A percentile compares a stretch with the other conserved stretches of the same genome.
These are phyloP conservation scores for Auxenochlorella pyrenoidosa DNA, from an alignment of 139 green algal genomes.

Conservation along the genomic window DNA sequence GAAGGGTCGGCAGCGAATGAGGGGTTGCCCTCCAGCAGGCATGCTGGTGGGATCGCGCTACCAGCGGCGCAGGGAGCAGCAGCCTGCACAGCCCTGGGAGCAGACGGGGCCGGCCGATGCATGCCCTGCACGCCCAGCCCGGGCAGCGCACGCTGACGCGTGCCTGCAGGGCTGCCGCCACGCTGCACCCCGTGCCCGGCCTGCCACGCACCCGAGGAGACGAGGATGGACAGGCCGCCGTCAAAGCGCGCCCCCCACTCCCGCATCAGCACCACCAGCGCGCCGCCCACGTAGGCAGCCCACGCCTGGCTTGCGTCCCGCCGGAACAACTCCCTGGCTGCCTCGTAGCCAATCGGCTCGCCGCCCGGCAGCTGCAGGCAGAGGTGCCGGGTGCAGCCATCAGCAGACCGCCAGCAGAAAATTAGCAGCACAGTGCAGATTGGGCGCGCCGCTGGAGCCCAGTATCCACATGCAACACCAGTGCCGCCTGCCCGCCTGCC, in stretches of 20 bases:
- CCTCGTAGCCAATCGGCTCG: slow-evolving; percentile 65
- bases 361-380: slow-evolving; percentile 28
- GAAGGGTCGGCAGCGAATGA: background rate
- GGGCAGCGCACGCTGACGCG: no score
- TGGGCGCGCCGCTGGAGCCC: background rate
- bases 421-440: background rate
- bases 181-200: background rate
- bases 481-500: background rate
- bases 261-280: slow-evolving; percentile 82
- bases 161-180: background rate
- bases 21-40: background rate
- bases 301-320: slow-evolving; percentile 67
- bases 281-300: slow-evolving; percentile 92
- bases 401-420: background rate
- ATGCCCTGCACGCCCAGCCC: background rate
- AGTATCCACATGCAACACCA: background rate
- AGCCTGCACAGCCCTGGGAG: no score
- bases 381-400: background rate
- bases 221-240: slow-evolving; percentile 69
- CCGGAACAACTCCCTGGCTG: slow-evolving; percentile 66
- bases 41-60: no score
- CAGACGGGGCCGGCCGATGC: no score
- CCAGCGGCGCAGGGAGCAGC: no score
- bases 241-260: slow-evolving; percentile 64
- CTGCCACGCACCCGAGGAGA: slow-evolving; percentile 43